Base-by-base conservation (phyloP, 2,329 filamentous ascomycete species). In the Massarina eburnea region DNA sequence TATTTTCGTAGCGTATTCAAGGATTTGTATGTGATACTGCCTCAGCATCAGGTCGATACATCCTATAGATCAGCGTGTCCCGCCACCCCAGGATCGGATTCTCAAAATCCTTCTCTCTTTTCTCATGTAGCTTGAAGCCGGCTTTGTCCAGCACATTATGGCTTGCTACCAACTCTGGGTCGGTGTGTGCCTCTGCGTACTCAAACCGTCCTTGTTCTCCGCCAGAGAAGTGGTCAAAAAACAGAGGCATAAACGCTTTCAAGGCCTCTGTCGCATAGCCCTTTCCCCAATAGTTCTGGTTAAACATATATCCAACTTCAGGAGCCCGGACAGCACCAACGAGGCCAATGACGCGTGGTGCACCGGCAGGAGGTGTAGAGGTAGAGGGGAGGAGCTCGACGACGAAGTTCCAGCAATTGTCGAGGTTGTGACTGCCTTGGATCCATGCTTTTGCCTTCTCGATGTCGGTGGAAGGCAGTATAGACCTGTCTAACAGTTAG, bases 91-190 rank as follows among this genome's bases (percentile, higher is more conserved):
- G 38, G 10, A 61, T 49, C 10, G 64, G 59, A 45, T 70, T 71
- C 35, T 71, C 61, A 45, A 72, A 72, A 33, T 70, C 66, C 38
- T 68, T 70, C 26, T 58, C 52, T 68, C 71, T 79, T 20, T 53
- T 64, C 54, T 74, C 73, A 34, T 74, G 73, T 29, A 73, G 57
- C 54, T 68, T 67, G 51, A 86, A 83, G 1, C 83, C 82, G 12
- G 60, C 66, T 59, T 85, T 86, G 38, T 62, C 56, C 43, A 88
- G 53, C 7, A 88, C 79, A 3, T 73, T 73, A 46, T 77, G 76
- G 54, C 84, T 87, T 3, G 70, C 71, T 7, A 48, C 44, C 55
- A 88, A 85, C 10, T 63, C 59, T 1, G 62, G 62, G 29, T 79
- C 73, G 8, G 79, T 78, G 6, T 79, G 62, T 1, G 79, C 73